Conservation (phyloP, 257 asterid species). For the Linaria vulgaris region DNA sequence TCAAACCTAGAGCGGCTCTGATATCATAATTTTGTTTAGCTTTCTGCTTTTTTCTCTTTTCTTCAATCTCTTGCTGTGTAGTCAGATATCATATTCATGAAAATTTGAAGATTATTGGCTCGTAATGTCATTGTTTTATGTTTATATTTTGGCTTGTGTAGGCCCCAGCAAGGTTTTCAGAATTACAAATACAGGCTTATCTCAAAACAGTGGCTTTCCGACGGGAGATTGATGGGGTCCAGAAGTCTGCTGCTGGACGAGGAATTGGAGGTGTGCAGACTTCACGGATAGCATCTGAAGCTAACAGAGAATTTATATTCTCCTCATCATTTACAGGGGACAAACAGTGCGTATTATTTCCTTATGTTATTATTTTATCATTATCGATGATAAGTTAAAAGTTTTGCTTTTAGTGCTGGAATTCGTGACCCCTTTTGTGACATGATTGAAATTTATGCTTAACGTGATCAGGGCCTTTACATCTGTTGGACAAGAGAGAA, state of each 20-base stretch:
- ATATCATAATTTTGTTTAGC: constrained; percentile 8
- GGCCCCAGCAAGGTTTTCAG: constrained; percentile 93
- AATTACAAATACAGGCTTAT: constrained; percentile 90
- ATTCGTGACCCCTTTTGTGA: neutral
- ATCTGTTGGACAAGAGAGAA: constrained; percentile 62
- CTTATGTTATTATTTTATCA: neutral
- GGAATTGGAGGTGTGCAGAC: constrained; percentile 88
- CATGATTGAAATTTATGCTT: constrained; percentile 21
- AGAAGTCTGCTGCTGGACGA: constrained; percentile 87
- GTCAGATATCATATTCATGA: constrained; percentile 5
- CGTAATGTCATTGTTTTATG: neutral
- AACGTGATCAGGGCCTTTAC: constrained; percentile 59
- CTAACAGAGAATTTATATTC: constrained; percentile 90
- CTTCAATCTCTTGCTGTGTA: neutral
- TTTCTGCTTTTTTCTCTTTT: constrained; percentile 19
- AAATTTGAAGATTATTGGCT: neutral
- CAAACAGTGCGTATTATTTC: constrained; percentile 52
- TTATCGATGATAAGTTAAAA: neutral
- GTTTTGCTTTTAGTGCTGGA: constrained; percentile 12
- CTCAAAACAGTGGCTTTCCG: constrained; percentile 98
- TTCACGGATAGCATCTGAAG: constrained; percentile 95
- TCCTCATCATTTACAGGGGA: constrained; percentile 89
- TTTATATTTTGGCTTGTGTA: constrained; percentile 33
- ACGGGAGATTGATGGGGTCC: constrained; percentile 92
- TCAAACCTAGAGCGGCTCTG: neutral